Base-by-base conservation (phyloP, 257 asterid species). In the Fraxinus quadrangulata region DNA sequence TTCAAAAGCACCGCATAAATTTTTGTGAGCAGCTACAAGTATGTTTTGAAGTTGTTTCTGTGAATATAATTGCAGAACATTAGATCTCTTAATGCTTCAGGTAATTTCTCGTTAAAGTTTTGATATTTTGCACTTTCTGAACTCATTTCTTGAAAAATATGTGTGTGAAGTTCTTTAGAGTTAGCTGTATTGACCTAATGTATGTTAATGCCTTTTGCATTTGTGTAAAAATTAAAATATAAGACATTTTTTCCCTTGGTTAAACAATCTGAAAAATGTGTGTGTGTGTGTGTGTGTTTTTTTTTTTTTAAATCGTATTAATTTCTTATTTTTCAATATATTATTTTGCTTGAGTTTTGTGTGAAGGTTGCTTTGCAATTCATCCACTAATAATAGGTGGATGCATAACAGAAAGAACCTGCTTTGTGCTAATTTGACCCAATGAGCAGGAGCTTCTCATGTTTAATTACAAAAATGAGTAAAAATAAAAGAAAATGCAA, bases 31-130 rank as follows among this genome's bases (percentile, higher is more conserved):
- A 23, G 34, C 69, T 63, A 10, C 14, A 24, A 71, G 75, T 71
- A 6, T 74, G 34, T 45, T 79, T 75, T 72, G 47, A 47, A 34
- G 19, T 71, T 71, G 47, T 67, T 67, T 78, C 23, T 70, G 78
- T 67, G 40, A 51, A 21, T 80, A 36, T 17, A 68, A 26, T 24
- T 63, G n/a, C 17, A 30, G 70, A 19, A 26, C 78, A 49, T 19
- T 78, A 79, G 90, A 90, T 90, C 92, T 81, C 82, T 84, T 40
- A 73, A 75, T 81, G 83, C 84, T 80, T 79, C 81, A 87, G 89
- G 89, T 87, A 71, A 72, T 73, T 67, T 82, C 26, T 73, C 75
- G 54, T 70, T 2, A 42, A 42, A 42, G 49, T 42, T 11, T 42
- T 63, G 39, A 69, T 72, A 39, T 28, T 9, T 30, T 19, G 45